Base-by-base conservation (phyloP, 257 asterid genomes). In the Nicotiana otophora region DNA sequence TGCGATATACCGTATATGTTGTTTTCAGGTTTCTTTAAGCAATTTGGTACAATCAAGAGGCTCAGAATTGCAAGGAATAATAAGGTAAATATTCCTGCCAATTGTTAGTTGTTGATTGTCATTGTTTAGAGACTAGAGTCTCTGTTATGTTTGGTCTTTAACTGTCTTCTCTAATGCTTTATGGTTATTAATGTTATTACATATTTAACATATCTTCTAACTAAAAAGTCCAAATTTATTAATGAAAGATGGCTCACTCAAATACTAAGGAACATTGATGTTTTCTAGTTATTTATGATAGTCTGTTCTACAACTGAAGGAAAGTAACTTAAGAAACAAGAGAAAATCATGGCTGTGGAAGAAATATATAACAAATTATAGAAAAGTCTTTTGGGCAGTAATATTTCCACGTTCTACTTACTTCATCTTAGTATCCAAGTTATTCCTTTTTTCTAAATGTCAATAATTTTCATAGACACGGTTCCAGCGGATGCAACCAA, bases 1-100 rank as follows among this genome's bases (percentile, higher is more conserved):
- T 15, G 20, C 17, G 14, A 66, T 31, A 66, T 66, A 33, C 23
- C 34, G 3, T 66, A 14, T 23, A 74, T n/a, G 72, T 82, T 33
- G 61, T 82, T 68, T 91, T 88, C 95, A 96, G 98, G 94, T 53
- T 96, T 96, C 72, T 96, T 96, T 80, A 90, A 94, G 88, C 99
- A 96, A 86, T 94, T 96, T 84, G 99, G 99, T 82, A 46, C 91
- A 31, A 84, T 96, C 77, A 96, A 89, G 92, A 93, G 97, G 85
- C 93, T 96, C 60, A 88, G 95, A 84, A 89, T 96, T 78, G 92
- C 98, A n/a, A 91, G 97, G 82, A 96, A 92, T 82, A 91, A 86
- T 87, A 96, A 96, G 99, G 99, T 96, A 23, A 20, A 79, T 79
- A 64, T 39, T 54, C 83, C 33, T n/a, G 10, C 31, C 26, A 58